Conservation (phyloP, 352 stramenopile genomes). For the Elongisporangium senticosum region DNA sequence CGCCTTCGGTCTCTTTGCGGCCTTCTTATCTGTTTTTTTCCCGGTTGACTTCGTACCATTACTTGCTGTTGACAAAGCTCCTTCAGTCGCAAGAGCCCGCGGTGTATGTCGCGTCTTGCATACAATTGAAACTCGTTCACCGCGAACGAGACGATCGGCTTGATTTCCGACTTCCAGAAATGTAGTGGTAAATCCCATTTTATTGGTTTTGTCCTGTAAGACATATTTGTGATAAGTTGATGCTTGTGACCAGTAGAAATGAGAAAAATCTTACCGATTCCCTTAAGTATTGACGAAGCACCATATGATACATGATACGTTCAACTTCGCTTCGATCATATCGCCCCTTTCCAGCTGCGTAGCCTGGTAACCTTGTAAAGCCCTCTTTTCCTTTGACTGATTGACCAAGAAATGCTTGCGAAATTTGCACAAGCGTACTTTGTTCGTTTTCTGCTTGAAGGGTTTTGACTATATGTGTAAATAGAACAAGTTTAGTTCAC, state of each 20-base stretch:
- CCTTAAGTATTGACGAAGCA: slow-evolving; percentile 75
- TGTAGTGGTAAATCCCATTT: slow-evolving; percentile 79
- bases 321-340: slow-evolving; percentile 78
- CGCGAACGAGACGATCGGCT: slow-evolving; percentile 41
- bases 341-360: slow-evolving; percentile 62
- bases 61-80: slow-evolving; percentile 1
- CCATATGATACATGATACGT: slow-evolving; percentile 85
- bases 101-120: slow-evolving; percentile 67
- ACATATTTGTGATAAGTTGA: not conserved
- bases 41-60: slow-evolving; percentile 15
- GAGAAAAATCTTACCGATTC: slow-evolving; percentile 18
- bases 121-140: slow-evolving; percentile 71
- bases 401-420: slow-evolving; percentile 65
- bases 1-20: slow-evolving; percentile 23
- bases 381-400: slow-evolving; percentile 62
- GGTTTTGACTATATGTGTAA: slow-evolving; percentile 36
- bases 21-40: slow-evolving; percentile 33
- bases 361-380: slow-evolving; percentile 50
- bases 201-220: slow-evolving; percentile 69
- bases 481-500: slow-evolving; percentile 1
- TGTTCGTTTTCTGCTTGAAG: slow-evolving; percentile 56
- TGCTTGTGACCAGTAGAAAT: not conserved
- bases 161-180: slow-evolving; percentile 62
- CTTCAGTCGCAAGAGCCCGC: slow-evolving; percentile 16
- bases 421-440: slow-evolving; percentile 67